Base-by-base conservation (phyloP, 208 protist species). In the Wallacemonas sp. region DNA sequence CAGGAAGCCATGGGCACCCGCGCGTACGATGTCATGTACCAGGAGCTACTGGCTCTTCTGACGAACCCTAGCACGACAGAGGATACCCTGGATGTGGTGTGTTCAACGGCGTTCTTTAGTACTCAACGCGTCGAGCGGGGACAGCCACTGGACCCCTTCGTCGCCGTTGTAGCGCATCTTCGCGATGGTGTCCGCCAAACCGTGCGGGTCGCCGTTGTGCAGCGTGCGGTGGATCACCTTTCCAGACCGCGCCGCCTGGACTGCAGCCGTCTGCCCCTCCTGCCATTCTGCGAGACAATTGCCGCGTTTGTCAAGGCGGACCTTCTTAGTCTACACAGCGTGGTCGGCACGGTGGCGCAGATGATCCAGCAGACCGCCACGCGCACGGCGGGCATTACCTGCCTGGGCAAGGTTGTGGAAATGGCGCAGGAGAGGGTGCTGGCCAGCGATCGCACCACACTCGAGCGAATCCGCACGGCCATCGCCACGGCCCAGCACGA, bases 321-420 rank as follows among this genome's bases (percentile, higher is more conserved):
- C 36, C 69, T 96, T 54, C 79, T 96, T 7, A 82, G 67, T 65
- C 45, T 92, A 41, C 82, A 79, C 31, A 89, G 73, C 44, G 85
- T 89, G 4, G 50, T 91, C 1, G 61, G 69, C 7, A 68, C 81
- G 12, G 33, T 92, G 16, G 76, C 84, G 64, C 81, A 91, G 42
- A 87, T 93, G 86, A 85, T 92, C 38, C 82, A 84, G 38, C 52
- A 77, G 61, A 81, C 91, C 29, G 72, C 79, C 25, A 93, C 91
- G 7, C 77, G 91, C 33, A 88, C 80, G 41, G 91, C 91, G 0
- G 91, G 91, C 16, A 89, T 92, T 54, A 96, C 91, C 7, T 91
- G 82, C 29, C 65, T 96, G 23, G 87, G 91, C 10, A 96, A 96
- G 70, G 67, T 96, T 67, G 79, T 96, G 29, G 87, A 96, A 61